These are phyloP conservation scores for Lipomyces starkeyi DNA, from an alignment of 805 yeast species.

Conservation along the genomic window DNA sequence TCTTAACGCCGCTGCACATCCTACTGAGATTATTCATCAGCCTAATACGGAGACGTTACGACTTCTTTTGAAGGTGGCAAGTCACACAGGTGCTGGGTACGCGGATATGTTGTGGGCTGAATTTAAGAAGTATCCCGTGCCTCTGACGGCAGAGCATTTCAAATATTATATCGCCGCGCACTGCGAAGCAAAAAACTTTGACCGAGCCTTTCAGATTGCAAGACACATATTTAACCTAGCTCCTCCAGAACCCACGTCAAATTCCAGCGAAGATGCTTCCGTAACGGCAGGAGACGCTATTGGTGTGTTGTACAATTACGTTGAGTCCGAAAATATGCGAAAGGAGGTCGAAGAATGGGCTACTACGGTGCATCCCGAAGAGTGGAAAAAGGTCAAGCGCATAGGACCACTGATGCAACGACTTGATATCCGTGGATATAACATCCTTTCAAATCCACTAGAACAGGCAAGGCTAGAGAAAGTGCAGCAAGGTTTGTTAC, in stretches of 20 bases:
- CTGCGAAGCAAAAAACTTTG: constrained; percentile 66
- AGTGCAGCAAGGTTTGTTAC: not conserved
- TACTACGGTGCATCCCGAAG: constrained; percentile 28
- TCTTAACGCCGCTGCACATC: constrained; percentile 58
- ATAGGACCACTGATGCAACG: constrained; percentile 17
- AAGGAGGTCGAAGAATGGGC: constrained; percentile 41
- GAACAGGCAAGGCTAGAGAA: constrained; percentile 1
- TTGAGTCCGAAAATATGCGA: constrained; percentile 40
- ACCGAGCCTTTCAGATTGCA: constrained; percentile 60
- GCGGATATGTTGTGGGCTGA: constrained; percentile 68
- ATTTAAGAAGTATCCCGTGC: constrained; percentile 57
- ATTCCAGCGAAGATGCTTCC: constrained; percentile 15
- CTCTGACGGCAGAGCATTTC: constrained; percentile 59
- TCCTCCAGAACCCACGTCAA: constrained; percentile 50
- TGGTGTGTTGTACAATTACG: constrained; percentile 55
- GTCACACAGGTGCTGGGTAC: constrained; percentile 58
- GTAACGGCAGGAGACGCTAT: constrained; percentile 51
- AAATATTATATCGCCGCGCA: constrained; percentile 71
- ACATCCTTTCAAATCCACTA: not conserved
- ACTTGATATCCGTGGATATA: constrained; percentile 15
- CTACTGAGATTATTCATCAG: constrained; percentile 35
- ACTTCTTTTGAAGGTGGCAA: constrained; percentile 68
- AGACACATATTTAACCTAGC: constrained; percentile 53
- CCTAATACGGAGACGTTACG: constrained; percentile 67
- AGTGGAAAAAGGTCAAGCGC: constrained; percentile 30